Base-by-base conservation (phyloP, 139 green algal genomes). In the Desmodesmus armatus region DNA sequence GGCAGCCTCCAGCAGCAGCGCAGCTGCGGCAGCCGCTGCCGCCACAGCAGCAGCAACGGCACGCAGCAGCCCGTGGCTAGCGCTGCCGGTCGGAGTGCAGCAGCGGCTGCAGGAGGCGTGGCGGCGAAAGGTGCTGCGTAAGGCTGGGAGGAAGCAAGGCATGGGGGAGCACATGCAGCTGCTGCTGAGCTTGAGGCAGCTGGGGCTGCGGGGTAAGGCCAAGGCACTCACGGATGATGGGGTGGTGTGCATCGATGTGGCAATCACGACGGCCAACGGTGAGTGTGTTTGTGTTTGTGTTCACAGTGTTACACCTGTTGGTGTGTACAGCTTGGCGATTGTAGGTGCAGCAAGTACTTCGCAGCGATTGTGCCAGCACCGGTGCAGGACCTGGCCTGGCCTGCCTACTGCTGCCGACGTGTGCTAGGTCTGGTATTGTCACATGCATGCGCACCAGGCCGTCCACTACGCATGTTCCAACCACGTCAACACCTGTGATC, bases 141-240 rank as follows among this genome's bases (percentile, higher is more conserved):
- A 55, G 29, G 43, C 62, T n/a, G 35, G 13, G 15, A 31, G 4
- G 13, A 25, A 17, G 31, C 41, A 35, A 0, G 1, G 35, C 41
- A 41, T n/a, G n/a, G n/a, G 31, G 63, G 65, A 53, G 79, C 80
- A 79, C 51, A 9, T 65, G 41, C 69, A 71, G 51, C 65, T 86
- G 3, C 25, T 63, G n/a, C 5, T 55, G 39, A 43, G 47, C 27
- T 51, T 78, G 47, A 27, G 37, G 37, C 41, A 47, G 43, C 49
- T 86, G 51, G 80, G 80, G 35, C 40, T 86, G 69, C 71, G 53
- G 33, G 53, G 51, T 9, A 58, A 39, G 47, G 51, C 51, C 17
- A 82, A 74, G 51, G 85, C 41, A 27, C 62, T 85, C 13, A 90
- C 87, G 0, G 67, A 70, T 0, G 89, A 92, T 77, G 84, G 89